phyloP scores from a whole-genome alignment of 2,329 filamentous ascomycete species.

The Parastagonospora nodorum region DNA sequence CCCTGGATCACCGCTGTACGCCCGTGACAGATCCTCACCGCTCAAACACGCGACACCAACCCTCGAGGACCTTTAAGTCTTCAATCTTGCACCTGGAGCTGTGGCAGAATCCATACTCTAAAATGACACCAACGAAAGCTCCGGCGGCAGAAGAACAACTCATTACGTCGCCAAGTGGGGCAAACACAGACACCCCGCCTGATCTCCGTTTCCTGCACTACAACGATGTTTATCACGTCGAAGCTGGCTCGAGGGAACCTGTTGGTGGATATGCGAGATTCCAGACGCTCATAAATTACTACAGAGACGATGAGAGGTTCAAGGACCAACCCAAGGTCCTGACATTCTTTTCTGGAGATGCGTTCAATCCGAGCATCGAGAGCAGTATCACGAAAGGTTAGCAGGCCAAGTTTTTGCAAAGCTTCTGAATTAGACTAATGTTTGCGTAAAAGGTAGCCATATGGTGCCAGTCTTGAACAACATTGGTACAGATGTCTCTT shows the following conservation, averaged over 20 bases:
- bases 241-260: constrained; percentile 75
- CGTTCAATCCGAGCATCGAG: constrained; percentile 89
- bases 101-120: constrained; percentile 1
- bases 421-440: background rate
- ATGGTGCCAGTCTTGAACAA: constrained; percentile 87
- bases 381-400: constrained; percentile 84
- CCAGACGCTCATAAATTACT: constrained; percentile 76
- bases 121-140: constrained; percentile 32
- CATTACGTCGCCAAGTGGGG: constrained; percentile 51
- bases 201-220: constrained; percentile 85
- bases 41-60: constrained; percentile 23
- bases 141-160: constrained; percentile 39
- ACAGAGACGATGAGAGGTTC: constrained; percentile 67
- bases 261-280: constrained; percentile 83
- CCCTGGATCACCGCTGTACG: constrained; percentile 29
- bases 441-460: constrained; percentile 64
- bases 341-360: constrained; percentile 89
- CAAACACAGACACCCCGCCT: constrained; percentile 56
- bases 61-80: constrained; percentile 4
- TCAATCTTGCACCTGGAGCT: background rate
- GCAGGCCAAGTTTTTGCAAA: background rate
- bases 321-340: constrained; percentile 67
- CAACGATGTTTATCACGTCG: constrained; percentile 94
- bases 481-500: constrained; percentile 78
- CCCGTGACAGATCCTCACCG: constrained; percentile 30